Evolutionary conservation across 164 flowering plant genomes (phyloP).

Genomic region (Aristolochia californica): DNA sequence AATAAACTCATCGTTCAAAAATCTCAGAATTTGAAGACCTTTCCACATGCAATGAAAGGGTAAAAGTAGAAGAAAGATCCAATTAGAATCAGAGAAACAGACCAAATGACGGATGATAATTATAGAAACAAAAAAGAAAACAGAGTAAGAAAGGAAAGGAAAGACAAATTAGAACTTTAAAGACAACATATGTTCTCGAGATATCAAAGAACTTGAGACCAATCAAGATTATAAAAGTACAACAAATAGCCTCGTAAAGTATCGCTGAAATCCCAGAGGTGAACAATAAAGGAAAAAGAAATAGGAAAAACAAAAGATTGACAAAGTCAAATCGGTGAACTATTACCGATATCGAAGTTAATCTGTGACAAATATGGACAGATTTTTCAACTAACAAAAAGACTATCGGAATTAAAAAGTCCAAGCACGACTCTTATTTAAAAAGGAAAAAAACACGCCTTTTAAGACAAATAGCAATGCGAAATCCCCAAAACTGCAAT

Average conservation of each 20-base stretch:
- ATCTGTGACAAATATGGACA: no score
- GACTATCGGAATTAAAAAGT: no score
- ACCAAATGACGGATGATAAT: neutral
- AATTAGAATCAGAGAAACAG: neutral
- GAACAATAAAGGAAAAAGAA: no score
- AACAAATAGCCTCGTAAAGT: no score
- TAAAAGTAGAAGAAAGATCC: neutral
- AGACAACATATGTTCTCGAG: neutral
- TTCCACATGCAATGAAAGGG: neutral
- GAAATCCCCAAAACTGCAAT: neutral
- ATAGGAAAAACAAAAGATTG: no score
- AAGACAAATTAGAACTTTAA: slow-evolving; percentile 35
- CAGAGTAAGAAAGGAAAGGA: slow-evolving; percentile 2
- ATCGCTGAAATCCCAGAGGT: no score
- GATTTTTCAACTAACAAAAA: no score
- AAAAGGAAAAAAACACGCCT: no score
- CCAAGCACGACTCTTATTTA: no score
- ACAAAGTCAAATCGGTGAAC: no score
- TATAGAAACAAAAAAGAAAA: neutral
- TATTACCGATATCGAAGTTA: no score
- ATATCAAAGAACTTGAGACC: neutral
- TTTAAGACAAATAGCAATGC: no score
- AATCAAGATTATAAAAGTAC: neutral
- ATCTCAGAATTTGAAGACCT: neutral
- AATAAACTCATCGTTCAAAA: neutral